phyloP scores from a whole-genome alignment of 73 alveolate species.

The Paraurostyla sp. region DNA sequence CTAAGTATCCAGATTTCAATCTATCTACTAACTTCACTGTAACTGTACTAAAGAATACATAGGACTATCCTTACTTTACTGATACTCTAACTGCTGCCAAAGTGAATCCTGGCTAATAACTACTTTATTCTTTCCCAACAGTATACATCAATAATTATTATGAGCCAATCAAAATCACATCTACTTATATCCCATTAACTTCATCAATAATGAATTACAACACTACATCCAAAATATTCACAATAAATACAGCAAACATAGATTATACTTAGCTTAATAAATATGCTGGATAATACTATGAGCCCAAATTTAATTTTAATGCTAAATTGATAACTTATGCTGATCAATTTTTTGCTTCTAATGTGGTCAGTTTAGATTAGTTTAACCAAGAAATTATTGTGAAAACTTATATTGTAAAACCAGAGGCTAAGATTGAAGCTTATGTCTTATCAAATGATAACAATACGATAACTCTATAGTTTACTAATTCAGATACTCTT shows the following conservation, averaged over 20 bases:
- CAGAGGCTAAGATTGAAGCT: background rate
- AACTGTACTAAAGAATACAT: background rate
- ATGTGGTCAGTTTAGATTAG: background rate
- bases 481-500: background rate
- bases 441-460: background rate
- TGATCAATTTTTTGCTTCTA: too few relatives aligned
- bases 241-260: background rate
- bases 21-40: background rate
- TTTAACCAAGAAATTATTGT: background rate
- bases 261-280: background rate
- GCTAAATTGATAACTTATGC: background rate
- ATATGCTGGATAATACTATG: background rate
- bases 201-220: too few relatives aligned
- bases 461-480: background rate
- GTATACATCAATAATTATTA: background rate
- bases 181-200: background rate
- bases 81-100: background rate
- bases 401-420: background rate
- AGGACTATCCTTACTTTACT: background rate
- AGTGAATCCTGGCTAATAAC: background rate
- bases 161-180: background rate
- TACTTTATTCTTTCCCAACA: background rate
- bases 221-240: background rate
- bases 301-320: background rate
- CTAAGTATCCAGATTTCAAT: background rate